These are phyloP conservation scores for Metschnikowia noctiluminum DNA, from an alignment of 805 yeast genomes.

Conservation along the genomic window DNA sequence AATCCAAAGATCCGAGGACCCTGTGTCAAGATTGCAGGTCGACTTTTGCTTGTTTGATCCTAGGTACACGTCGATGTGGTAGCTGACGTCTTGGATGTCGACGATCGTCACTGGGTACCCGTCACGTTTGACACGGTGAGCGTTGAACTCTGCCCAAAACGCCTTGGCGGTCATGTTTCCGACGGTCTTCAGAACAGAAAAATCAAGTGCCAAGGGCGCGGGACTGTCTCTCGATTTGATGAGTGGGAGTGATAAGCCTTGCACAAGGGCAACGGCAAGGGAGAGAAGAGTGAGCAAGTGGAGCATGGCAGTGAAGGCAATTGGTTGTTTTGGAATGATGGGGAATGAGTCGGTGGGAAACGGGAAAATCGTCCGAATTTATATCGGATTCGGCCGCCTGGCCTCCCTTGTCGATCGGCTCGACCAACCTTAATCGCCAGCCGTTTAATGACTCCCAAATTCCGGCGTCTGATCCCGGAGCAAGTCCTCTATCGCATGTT, in stretches of 20 bases:
- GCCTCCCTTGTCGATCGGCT: background rate
- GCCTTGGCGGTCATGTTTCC: constrained; percentile 1
- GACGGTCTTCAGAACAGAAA: constrained; percentile 3
- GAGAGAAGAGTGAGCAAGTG: constrained; percentile 2
- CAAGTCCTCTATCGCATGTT: background rate
- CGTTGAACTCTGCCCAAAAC: background rate
- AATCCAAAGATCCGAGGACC: constrained; percentile 43
- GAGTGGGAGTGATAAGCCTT: constrained; percentile 2
- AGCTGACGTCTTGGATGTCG: constrained; percentile 7
- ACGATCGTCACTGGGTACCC: constrained; percentile 5
- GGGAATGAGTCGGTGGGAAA: too few relatives aligned
- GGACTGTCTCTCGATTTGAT: background rate
- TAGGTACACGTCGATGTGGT: constrained; percentile 9
- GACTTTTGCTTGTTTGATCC: constrained; percentile 29
- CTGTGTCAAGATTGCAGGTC: constrained; percentile 38
- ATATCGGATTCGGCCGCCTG: background rate
- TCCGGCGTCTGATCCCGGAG: background rate
- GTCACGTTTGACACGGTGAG: constrained; percentile 1
- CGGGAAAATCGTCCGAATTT: background rate
- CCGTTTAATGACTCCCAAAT: background rate
- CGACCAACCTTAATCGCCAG: background rate
- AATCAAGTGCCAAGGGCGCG: constrained; percentile 11
- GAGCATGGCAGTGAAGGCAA: background rate
- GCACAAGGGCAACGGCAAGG: constrained; percentile 3
- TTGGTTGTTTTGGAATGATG: too few relatives aligned